Percentiles rank a stretch among this genome's conserved stretches.
Evolutionary conservation across 2,329 filamentous ascomycete genomes (phyloP).

Genomic region (Phyllosticta citriasiana): DNA sequence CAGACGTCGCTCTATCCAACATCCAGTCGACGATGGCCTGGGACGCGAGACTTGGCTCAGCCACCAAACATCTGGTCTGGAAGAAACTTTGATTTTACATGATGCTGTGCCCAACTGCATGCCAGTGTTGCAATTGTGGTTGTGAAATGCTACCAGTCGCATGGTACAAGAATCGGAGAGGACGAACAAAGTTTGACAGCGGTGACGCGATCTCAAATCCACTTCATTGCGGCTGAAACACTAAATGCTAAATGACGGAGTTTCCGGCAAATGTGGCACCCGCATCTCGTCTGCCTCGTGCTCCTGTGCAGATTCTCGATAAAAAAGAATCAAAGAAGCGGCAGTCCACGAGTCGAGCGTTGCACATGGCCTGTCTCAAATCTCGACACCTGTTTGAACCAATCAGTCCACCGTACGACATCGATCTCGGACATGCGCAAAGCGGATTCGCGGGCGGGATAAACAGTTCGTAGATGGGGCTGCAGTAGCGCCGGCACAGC

Average conservation of each 20-base stretch:
- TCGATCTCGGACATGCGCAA: background rate
- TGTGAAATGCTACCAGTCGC: background rate
- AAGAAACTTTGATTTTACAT: background rate
- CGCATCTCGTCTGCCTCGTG: background rate
- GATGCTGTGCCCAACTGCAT: background rate
- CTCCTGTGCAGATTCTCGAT: background rate
- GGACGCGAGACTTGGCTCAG: background rate
- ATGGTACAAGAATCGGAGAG: background rate
- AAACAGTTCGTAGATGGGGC: background rate
- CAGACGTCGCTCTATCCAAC: background rate
- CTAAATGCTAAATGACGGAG: background rate
- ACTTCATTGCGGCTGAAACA: background rate
- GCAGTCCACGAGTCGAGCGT: background rate
- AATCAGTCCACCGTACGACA: background rate
- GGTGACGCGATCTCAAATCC: background rate
- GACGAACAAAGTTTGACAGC: background rate
- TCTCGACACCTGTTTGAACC: background rate
- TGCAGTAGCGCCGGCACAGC: background rate
- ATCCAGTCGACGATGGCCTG: background rate
- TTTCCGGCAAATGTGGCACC: background rate
- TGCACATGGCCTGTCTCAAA: background rate
- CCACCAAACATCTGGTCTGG: background rate
- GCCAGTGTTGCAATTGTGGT: background rate
- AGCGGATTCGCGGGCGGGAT: background rate
- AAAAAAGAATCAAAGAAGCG: background rate